Evolutionary conservation across 805 yeast genomes (phyloP).

Genomic region (Pichia manshurica): DNA sequence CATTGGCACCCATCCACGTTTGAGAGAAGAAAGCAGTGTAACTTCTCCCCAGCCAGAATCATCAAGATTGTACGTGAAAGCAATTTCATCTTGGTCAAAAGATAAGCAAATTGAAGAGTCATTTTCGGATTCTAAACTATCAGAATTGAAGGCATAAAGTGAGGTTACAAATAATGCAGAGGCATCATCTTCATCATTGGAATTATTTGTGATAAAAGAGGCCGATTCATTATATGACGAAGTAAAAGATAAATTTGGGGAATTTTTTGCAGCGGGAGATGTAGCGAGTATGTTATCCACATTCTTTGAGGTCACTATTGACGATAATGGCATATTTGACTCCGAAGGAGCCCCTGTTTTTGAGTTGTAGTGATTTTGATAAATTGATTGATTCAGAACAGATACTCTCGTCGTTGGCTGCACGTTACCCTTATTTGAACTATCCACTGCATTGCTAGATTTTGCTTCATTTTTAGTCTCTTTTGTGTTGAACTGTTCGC

Average conservation of each 20-base stretch:
- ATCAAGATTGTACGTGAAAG: constrained; percentile 73
- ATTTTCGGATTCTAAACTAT: constrained; percentile 53
- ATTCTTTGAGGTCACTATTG: not conserved
- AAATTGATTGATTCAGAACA: constrained; percentile 25
- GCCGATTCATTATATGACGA: not conserved
- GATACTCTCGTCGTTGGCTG: constrained; percentile 19
- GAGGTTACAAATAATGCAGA: constrained; percentile 35
- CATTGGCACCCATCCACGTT: constrained; percentile 83
- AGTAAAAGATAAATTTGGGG: not conserved
- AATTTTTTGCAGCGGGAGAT: not conserved
- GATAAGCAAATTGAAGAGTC: constrained; percentile 72
- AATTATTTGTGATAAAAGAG: not conserved
- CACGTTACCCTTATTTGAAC: not conserved
- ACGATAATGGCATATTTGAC: not conserved
- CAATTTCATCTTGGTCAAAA: constrained; percentile 62
- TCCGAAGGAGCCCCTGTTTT: constrained; percentile 1
- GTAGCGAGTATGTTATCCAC: not conserved
- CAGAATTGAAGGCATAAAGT: constrained; percentile 30
- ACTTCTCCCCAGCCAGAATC: constrained; percentile 89
- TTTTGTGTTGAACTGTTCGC: not conserved
- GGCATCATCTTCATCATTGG: constrained; percentile 26
- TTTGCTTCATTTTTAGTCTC: constrained; percentile 10
- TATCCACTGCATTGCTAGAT: not conserved
- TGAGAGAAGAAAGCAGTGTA: constrained; percentile 54
- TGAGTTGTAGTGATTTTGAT: constrained; percentile 17